Percentiles rank a stretch among this genome's conserved stretches.
These are phyloP conservation scores for Monosporozyma solicola DNA, from an alignment of 805 yeast species.

Conservation along the genomic window DNA sequence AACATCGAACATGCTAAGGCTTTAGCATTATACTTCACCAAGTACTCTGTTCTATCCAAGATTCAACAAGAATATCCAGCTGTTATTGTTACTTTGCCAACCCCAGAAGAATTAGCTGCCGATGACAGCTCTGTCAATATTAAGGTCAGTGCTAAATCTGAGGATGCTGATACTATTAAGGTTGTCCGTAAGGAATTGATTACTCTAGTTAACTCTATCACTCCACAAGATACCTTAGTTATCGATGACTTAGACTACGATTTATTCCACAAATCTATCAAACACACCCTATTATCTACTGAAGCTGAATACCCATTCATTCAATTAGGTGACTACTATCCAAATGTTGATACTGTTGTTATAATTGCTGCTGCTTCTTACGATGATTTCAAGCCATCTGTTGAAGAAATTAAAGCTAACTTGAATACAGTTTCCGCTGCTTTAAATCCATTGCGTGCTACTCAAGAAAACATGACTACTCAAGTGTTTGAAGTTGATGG, in stretches of 20 bases:
- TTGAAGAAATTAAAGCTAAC: conserved; percentile 46
- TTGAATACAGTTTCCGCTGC: conserved; percentile 47
- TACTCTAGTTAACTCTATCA: conserved; percentile 56
- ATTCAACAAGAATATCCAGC: conserved; percentile 34
- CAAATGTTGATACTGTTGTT: conserved; percentile 41
- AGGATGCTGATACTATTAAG: conserved; percentile 43
- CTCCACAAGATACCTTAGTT: conserved; percentile 54
- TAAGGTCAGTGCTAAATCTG: conserved; percentile 49
- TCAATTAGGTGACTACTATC: conserved; percentile 43
- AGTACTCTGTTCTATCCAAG: conserved; percentile 37
- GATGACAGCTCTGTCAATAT: conserved; percentile 38
- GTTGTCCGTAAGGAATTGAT: conserved; percentile 65
- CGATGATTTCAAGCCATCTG: conserved; percentile 64
- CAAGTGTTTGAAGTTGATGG: conserved; percentile 43
- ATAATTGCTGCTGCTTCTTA: conserved; percentile 40
- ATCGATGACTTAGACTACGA: conserved; percentile 56
- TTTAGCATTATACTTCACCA: conserved; percentile 56
- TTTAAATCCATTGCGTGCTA: conserved; percentile 49
- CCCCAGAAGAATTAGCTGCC: conserved; percentile 36
- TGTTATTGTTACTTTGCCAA: conserved; percentile 42
- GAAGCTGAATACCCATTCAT: conserved; percentile 45
- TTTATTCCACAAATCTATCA: conserved; percentile 24
- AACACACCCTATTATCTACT: conserved; percentile 16
- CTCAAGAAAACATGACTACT: conserved; percentile 45
- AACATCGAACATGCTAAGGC: conserved; percentile 66